phyloP scores from a whole-genome alignment of 257 asterid genomes.

The Solanum appendiculatum region DNA sequence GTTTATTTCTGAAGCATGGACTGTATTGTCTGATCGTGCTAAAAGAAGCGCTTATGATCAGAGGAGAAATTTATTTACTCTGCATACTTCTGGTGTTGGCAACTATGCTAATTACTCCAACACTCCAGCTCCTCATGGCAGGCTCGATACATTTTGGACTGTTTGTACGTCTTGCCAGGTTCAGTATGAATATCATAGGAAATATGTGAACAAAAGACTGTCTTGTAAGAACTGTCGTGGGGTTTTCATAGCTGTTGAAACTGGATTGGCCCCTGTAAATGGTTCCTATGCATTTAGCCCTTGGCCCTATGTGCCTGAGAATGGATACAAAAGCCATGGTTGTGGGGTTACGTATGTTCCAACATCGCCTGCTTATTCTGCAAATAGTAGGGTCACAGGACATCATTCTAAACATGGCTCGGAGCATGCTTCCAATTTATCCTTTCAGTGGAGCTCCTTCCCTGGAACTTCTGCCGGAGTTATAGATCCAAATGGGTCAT shows the following conservation, averaged over 20 bases:
- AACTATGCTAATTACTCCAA: slow-evolving; percentile 36
- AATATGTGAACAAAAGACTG: slow-evolving; percentile 76
- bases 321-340: slow-evolving; percentile 54
- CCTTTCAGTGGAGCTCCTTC: slow-evolving; percentile 53
- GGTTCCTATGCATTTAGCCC: slow-evolving; percentile 60
- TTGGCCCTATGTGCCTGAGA: slow-evolving; percentile 53
- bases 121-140: slow-evolving; percentile 44
- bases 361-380: slow-evolving; percentile 35
- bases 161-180: slow-evolving; percentile 90
- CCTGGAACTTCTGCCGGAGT: slow-evolving; percentile 42
- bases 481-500: slow-evolving; percentile 49
- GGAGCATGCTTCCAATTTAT: slow-evolving; percentile 54
- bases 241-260: slow-evolving; percentile 84
- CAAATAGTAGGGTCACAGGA: slow-evolving; percentile 48
- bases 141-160: slow-evolving; percentile 87
- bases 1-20: slow-evolving; percentile 50
- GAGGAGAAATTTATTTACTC: slow-evolving; percentile 35
- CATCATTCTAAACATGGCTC: slow-evolving; percentile 47
- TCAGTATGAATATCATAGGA: slow-evolving; percentile 88
- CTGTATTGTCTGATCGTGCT: slow-evolving; percentile 35
- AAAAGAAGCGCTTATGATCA: slow-evolving; percentile 49
- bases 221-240: slow-evolving; percentile 97
- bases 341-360: slow-evolving; percentile 41
- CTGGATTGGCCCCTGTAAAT: slow-evolving; percentile 67
- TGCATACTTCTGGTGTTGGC: slow-evolving; percentile 31